Percentiles rank a stretch among this genome's conserved stretches.
Conservation (phyloP, 2,329 filamentous ascomycete species). For the Hirsutella minnesotensis region DNA sequence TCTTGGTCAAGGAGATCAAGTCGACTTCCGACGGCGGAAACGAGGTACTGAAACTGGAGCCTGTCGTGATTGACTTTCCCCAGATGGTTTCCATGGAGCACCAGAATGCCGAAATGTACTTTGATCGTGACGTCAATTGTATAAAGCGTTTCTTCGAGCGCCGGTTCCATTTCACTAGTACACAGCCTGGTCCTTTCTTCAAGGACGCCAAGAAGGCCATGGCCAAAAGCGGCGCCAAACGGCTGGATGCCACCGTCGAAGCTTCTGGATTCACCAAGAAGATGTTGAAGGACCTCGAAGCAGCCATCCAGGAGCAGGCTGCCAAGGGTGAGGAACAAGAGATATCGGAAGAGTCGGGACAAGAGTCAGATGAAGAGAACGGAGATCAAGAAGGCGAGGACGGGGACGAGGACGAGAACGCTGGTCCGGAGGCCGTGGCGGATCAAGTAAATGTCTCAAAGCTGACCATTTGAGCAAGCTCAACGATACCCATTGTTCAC, state of each 20-base stretch:
- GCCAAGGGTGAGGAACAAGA: constrained; percentile 26
- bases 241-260: constrained; percentile 79
- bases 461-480: neutral
- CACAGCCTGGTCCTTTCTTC: constrained; percentile 75
- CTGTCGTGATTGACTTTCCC: constrained; percentile 91
- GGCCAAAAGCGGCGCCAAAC: constrained; percentile 49
- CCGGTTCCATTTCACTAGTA: constrained; percentile 76
- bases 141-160: constrained; percentile 90
- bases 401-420: constrained; percentile 14
- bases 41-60: constrained; percentile 45
- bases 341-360: constrained; percentile 9
- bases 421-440: constrained; percentile 11
- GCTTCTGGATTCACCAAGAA: constrained; percentile 95
- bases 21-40: constrained; percentile 25
- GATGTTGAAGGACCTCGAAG: constrained; percentile 88
- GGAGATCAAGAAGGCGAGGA: constrained; percentile 18
- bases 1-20: constrained; percentile 71
- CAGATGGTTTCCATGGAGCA: constrained; percentile 98
- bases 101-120: constrained; percentile 89
- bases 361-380: constrained; percentile 10
- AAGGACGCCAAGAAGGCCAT: constrained; percentile 68
- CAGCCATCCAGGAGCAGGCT: constrained; percentile 74
- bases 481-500: constrained; percentile 1
- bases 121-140: constrained; percentile 89
- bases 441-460: too few relatives aligned